Conservation (phyloP, 495 filamentous ascomycete species). For the Saxispiralis lemnorum region DNA sequence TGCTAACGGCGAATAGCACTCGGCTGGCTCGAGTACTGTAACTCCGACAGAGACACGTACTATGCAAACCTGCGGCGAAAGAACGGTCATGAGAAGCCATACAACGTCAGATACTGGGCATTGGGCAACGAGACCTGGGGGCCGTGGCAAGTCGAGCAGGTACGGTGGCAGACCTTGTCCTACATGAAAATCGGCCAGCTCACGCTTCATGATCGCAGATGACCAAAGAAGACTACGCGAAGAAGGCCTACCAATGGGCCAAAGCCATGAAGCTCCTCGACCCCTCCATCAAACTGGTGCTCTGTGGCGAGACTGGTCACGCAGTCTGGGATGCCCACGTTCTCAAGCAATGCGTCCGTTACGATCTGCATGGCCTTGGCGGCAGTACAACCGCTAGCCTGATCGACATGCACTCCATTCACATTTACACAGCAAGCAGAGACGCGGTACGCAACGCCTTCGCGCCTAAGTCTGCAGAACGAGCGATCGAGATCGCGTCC, state of each 20-base stretch:
- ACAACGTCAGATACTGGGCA: conserved; percentile 51
- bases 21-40: conserved; percentile 71
- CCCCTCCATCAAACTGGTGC: conserved; percentile 44
- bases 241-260: conserved; percentile 62
- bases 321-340: conserved; percentile 57
- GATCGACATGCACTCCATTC: conserved; percentile 55
- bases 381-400: conserved; percentile 19
- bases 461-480: conserved; percentile 51
- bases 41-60: conserved; percentile 51
- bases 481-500: conserved; percentile 53
- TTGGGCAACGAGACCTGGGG: conserved; percentile 62
- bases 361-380: conserved; percentile 22
- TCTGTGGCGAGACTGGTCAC: conserved; percentile 54
- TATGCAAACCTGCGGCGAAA: conserved; percentile 60
- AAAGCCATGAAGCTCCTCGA: conserved; percentile 64
- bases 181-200: too few relatives aligned
- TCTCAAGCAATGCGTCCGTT: conserved; percentile 46
- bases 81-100: conserved; percentile 54
- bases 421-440: conserved; percentile 48
- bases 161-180: background rate
- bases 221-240: conserved; percentile 57
- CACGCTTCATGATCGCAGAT: conserved; percentile 28
- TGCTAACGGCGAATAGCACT: conserved; percentile 22
- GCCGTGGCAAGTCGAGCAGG: conserved; percentile 53
- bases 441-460: conserved; percentile 42